Evolutionary conservation across 345 rosid genomes (phyloP).

Genomic region (Populus euphratica): DNA sequence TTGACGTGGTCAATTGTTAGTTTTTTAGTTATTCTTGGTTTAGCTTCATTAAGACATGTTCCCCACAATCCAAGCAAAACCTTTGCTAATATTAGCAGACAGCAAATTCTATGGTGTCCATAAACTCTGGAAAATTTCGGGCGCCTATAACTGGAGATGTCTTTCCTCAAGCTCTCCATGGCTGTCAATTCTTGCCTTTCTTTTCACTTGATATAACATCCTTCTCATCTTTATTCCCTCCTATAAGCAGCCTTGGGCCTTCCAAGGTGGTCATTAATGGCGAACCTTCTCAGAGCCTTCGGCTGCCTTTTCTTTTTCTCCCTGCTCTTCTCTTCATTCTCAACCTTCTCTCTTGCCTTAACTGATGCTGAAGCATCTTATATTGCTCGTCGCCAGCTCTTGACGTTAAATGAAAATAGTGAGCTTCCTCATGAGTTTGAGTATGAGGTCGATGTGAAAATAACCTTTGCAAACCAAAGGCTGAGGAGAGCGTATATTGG

Average conservation of each 20-base stretch:
- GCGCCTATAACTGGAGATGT: slow-evolving; percentile 8
- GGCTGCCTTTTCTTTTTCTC: slow-evolving; percentile 51
- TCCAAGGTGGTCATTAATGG: slow-evolving; percentile 54
- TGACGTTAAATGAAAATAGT: slow-evolving; percentile 34
- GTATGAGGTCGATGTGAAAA: slow-evolving; percentile 29
- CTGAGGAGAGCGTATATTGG: slow-evolving; percentile 59
- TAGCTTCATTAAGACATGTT: neutral
- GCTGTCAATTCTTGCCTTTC: slow-evolving; percentile 12
- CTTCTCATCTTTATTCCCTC: slow-evolving; percentile 12
- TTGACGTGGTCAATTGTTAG: neutral
- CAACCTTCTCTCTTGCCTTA: slow-evolving; percentile 40
- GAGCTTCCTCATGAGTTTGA: slow-evolving; percentile 39
- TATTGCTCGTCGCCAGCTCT: slow-evolving; percentile 66
- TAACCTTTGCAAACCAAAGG: slow-evolving; percentile 51
- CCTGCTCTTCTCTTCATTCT: slow-evolving; percentile 13
- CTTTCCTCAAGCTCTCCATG: slow-evolving; percentile 16
- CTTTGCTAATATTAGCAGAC: neutral
- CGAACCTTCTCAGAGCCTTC: slow-evolving; percentile 38
- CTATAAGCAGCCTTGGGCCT: slow-evolving; percentile 75
- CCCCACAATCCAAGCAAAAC: neutral
- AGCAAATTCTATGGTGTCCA: slow-evolving; percentile 3
- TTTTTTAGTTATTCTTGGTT: neutral
- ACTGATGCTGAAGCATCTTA: slow-evolving; percentile 50
- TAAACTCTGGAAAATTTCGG: neutral
- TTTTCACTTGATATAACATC: slow-evolving; percentile 22